Evolutionary conservation across 2,329 filamentous ascomycete genomes (phyloP).

Genomic region (Chaetomiaceae sp.): DNA sequence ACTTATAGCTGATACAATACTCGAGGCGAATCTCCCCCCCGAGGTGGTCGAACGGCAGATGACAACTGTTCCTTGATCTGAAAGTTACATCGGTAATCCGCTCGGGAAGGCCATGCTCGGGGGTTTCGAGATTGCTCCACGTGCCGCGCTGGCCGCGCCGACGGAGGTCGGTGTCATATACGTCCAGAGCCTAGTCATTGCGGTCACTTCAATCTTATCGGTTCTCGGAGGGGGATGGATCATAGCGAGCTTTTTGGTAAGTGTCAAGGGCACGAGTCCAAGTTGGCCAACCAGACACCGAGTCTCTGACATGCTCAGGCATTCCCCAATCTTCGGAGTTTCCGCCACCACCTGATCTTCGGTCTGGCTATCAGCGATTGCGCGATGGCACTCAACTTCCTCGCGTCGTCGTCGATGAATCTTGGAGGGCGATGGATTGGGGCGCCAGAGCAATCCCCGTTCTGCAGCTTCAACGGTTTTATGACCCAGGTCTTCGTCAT

Average conservation of each 20-base stretch:
- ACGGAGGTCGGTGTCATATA: slow-evolving; percentile 19
- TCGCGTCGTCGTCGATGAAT: slow-evolving; percentile 35
- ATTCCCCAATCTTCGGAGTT: slow-evolving; percentile 36
- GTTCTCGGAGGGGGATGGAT: slow-evolving; percentile 37
- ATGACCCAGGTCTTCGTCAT: slow-evolving; percentile 41
- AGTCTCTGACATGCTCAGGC: slow-evolving; percentile 25
- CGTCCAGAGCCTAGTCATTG: slow-evolving; percentile 31
- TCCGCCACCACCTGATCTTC: slow-evolving; percentile 40
- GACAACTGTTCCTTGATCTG: too few relatives aligned
- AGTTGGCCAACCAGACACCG: not conserved
- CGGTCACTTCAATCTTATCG: slow-evolving; percentile 34
- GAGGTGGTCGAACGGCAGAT: too few relatives aligned
- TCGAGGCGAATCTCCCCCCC: too few relatives aligned
- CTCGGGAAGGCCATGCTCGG: too few relatives aligned
- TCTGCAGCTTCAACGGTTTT: slow-evolving; percentile 41
- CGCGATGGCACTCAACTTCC: slow-evolving; percentile 39
- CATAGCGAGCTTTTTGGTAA: slow-evolving; percentile 34
- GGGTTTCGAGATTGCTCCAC: slow-evolving; percentile 19
- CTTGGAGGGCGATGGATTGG: slow-evolving; percentile 32
- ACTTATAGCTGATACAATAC: too few relatives aligned
- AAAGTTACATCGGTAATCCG: too few relatives aligned
- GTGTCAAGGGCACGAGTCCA: slow-evolving; percentile 5
- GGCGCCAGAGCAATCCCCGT: slow-evolving; percentile 27
- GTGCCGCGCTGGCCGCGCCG: slow-evolving; percentile 24
- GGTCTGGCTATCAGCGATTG: slow-evolving; percentile 40